Percentiles rank a stretch among this genome's conserved stretches.
Conservation (phyloP, 257 asterid genomes). For the Rehmannia glutinosa region DNA sequence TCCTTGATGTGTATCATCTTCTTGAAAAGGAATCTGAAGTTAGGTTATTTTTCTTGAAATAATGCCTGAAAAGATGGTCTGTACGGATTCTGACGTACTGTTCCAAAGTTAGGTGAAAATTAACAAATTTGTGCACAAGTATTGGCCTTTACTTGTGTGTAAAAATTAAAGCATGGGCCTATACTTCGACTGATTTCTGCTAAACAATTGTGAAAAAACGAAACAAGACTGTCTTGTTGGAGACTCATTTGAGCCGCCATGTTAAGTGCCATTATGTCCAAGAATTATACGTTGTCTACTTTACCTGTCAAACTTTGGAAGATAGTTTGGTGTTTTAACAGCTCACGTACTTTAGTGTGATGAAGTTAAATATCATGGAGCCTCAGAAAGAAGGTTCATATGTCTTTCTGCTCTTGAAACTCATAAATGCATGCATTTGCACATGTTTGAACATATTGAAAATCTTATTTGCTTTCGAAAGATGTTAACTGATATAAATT, state of each 20-base stretch:
- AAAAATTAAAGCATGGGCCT: too few relatives aligned
- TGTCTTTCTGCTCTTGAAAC: neutral
- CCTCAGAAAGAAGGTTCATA: slow-evolving; percentile 3
- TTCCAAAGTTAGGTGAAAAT: too few relatives aligned
- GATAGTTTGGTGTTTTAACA: neutral
- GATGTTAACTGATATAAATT: slow-evolving; percentile 14
- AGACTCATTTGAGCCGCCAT: neutral
- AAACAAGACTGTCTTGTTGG: neutral
- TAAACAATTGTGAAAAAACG: too few relatives aligned
- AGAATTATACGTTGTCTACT: neutral
- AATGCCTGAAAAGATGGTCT: neutral
- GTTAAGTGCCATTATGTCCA: too few relatives aligned
- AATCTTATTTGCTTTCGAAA: neutral
- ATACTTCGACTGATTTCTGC: too few relatives aligned
- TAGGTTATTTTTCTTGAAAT: neutral
- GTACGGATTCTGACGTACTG: too few relatives aligned
- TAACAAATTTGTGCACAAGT: too few relatives aligned
- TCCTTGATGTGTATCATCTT: neutral
- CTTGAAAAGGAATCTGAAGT: neutral
- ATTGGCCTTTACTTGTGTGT: too few relatives aligned
- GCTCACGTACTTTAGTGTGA: neutral
- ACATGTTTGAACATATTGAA: neutral
- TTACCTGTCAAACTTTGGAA: neutral
- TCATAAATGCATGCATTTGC: neutral
- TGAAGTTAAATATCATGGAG: neutral